These are phyloP conservation scores for Trametes meyenii DNA, from an alignment of 768 basidiomycete genomes.

Conservation along the genomic window DNA sequence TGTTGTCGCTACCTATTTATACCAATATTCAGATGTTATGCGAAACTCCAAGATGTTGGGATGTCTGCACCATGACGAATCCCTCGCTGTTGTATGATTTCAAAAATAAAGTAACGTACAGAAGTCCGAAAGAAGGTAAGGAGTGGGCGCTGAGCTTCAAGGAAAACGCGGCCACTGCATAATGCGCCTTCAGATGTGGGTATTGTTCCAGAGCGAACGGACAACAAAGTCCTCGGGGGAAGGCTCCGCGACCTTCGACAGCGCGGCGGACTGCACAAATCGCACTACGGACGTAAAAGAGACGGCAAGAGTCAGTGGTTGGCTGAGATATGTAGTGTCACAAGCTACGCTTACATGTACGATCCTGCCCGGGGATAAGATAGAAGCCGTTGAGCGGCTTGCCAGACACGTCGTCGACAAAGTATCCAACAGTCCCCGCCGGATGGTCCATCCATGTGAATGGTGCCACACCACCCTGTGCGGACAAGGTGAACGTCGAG, in stretches of 20 bases:
- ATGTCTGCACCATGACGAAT: too few species aligned
- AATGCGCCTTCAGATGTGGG: conserved; percentile 36
- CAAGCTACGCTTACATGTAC: conserved; percentile 44
- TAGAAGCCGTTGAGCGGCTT: conserved; percentile 55
- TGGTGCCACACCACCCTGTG: conserved; percentile 54
- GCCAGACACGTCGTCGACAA: conserved; percentile 46
- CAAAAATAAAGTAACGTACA: too few species aligned
- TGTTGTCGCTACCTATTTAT: too few species aligned
- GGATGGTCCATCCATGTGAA: conserved; percentile 67
- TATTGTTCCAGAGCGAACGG: conserved; percentile 60
- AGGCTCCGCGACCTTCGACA: conserved; percentile 44
- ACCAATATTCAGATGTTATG: too few species aligned
- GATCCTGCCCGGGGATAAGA: conserved; percentile 54
- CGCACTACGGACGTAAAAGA: conserved; percentile 36
- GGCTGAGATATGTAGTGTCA: neutral
- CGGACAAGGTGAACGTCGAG: conserved; percentile 53
- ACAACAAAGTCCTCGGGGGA: conserved; percentile 51
- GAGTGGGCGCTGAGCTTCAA: too few species aligned
- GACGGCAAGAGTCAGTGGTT: neutral
- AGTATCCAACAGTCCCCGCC: conserved; percentile 54
- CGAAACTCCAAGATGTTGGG: too few species aligned
- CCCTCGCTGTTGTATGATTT: too few species aligned
- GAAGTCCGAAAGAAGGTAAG: too few species aligned
- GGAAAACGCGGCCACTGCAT: neutral
- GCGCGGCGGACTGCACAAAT: conserved; percentile 41